Percentiles rank a stretch among this genome's conserved stretches.
These are phyloP conservation scores for Annona cherimola DNA, from an alignment of 164 flowering plant species.

Conservation along the genomic window DNA sequence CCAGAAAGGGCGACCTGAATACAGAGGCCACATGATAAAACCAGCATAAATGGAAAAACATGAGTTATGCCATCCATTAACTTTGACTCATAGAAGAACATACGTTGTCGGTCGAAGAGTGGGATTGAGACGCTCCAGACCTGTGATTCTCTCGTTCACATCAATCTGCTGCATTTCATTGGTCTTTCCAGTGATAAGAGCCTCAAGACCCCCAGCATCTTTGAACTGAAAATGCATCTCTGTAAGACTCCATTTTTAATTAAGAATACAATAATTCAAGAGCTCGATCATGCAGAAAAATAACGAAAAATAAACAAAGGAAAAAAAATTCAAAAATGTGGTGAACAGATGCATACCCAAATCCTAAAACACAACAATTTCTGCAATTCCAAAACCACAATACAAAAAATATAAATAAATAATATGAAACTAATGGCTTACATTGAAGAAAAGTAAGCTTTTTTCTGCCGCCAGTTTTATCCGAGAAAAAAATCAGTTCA, in stretches of 20 bases:
- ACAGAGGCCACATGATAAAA: background rate
- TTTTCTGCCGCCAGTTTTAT: no score
- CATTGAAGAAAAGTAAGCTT: background rate
- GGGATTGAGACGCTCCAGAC: constrained; percentile 91
- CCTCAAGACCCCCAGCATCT: constrained; percentile 88
- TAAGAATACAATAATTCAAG: no score
- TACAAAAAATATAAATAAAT: background rate
- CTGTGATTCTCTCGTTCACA: constrained; percentile 86
- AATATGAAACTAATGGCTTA: background rate
- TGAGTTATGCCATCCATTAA: no score
- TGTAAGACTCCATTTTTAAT: no score
- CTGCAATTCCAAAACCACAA: constrained; percentile 1
- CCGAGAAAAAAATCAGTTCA: no score
- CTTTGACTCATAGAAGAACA: constrained; percentile 12
- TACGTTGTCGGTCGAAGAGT: constrained; percentile 92
- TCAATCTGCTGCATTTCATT: constrained; percentile 75
- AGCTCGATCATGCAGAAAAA: no score
- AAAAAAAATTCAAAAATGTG: background rate
- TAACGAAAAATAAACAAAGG: background rate
- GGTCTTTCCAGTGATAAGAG: constrained; percentile 66
- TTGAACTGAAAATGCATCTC: no score
- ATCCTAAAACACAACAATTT: background rate
- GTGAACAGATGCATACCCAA: background rate
- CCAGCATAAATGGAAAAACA: no score
- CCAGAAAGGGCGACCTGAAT: constrained; percentile 85